These are phyloP conservation scores for Geotrichum siamense DNA, from an alignment of 1,139 yeast species.

Conservation along the genomic window DNA sequence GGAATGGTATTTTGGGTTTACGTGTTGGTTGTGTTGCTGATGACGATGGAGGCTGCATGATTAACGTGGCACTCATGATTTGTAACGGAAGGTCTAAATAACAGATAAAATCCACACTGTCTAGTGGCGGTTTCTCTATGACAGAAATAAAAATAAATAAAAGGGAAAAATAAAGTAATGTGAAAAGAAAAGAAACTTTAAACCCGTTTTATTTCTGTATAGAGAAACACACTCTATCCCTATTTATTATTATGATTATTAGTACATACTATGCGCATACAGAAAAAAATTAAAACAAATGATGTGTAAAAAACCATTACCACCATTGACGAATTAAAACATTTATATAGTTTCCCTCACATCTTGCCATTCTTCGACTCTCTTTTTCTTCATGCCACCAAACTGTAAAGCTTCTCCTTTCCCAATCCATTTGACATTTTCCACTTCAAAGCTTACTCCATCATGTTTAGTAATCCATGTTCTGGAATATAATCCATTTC, in stretches of 20 bases:
- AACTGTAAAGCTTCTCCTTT: slow-evolving; percentile 32
- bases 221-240: too few species aligned
- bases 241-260: too few species aligned
- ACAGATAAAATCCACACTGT: too few species aligned
- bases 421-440: slow-evolving; percentile 40
- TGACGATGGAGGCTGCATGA: neutral
- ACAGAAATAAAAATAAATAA: neutral
- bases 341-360: slow-evolving; percentile 13
- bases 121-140: too few species aligned
- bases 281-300: too few species aligned
- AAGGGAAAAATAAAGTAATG: neutral
- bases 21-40: neutral
- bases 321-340: too few species aligned
- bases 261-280: too few species aligned
- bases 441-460: slow-evolving; percentile 59
- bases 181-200: neutral
- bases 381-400: slow-evolving; percentile 25
- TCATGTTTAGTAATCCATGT: slow-evolving; percentile 62
- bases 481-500: slow-evolving; percentile 66
- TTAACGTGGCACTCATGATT: neutral
- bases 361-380: slow-evolving; percentile 29
- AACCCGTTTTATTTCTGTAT: too few species aligned
- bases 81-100: too few species aligned
- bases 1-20: neutral
- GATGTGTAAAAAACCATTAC: too few species aligned